Evolutionary conservation across 371 early-diverging fungal species (phyloP), one percentile per base, ranked within the genome.

Genomic region (Phascolomyces articulosus): DNA sequence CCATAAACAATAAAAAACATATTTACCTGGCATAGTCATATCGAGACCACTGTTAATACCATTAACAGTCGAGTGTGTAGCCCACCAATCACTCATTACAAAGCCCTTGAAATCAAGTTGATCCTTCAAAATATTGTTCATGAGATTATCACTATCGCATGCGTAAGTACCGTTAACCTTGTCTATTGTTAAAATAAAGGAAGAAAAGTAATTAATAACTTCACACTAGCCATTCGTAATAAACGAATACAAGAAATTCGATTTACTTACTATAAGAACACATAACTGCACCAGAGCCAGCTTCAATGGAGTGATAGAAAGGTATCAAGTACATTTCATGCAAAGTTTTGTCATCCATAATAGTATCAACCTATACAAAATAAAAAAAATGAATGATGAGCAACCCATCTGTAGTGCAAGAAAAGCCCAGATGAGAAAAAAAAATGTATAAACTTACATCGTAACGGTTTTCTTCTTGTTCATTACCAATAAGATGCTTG

Each of bases 261-360:
- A n/a, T n/a, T n/a, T 83, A 44, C 60, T 59, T 59, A 59, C 60
- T 85, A 67, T 85, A 85, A 11, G 73, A 40, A 55, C 84, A 82
- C 85, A 85, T 85, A 59, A 85, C 55, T 8, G 78, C 58, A 24
- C 63, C 77, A 21, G 73, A 75, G 15, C 83, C 85, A 40, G 80
- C 84, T 44, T 82, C 73, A 3, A 85, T 63, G 15, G 68, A 61
- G 8, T 65, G 72, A 6, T 62, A 58, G 68, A 85, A 87, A 9
- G 87, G 84, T 44, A 66, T 67, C 13, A 84, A 51, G 57, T 87
- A 87, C 27, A 84, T 49, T 62, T 87, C 87, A 61, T 79, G 83
- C 29, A 84, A 54, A 27, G 86, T 78, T 62, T 84, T 61, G 28
- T 79, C 77, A 66, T 80, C 83, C 27, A 85, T 71, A n/a, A 74